Percentiles rank a stretch among this genome's conserved stretches.
phyloP scores from a whole-genome alignment of 106 monocot genomes.

The Allium sativum region DNA sequence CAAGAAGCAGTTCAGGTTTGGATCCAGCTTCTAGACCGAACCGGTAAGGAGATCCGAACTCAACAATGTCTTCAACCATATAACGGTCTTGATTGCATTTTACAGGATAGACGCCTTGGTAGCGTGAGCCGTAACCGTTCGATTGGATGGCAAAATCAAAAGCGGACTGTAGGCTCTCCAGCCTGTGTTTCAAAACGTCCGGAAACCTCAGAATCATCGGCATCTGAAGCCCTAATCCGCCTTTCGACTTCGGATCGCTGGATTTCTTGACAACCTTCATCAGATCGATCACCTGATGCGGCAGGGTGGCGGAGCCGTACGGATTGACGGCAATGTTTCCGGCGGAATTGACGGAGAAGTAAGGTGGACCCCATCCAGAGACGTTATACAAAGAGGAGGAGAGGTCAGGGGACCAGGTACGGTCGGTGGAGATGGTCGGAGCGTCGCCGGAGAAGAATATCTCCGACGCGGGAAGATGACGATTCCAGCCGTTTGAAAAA shows the following conservation, averaged over 20 bases:
- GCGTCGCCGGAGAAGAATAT: constrained; percentile 25
- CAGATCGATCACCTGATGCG: constrained; percentile 87
- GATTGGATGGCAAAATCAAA: constrained; percentile 75
- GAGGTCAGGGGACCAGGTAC: constrained; percentile 63
- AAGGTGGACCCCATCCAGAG: constrained; percentile 85
- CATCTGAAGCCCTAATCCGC: constrained; percentile 79
- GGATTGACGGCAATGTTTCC: constrained; percentile 73
- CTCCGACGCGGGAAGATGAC: constrained; percentile 46
- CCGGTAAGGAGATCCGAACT: constrained; percentile 54
- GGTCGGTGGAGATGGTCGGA: not conserved
- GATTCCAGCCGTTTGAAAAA: too few species aligned
- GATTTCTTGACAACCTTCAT: constrained; percentile 83
- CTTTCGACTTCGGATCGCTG: constrained; percentile 41
- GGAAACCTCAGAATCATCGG: constrained; percentile 86
- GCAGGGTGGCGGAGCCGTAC: constrained; percentile 48
- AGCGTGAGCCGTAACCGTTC: constrained; percentile 46
- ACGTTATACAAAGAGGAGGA: constrained; percentile 75
- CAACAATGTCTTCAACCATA: constrained; percentile 83
- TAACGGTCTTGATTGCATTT: constrained; percentile 92
- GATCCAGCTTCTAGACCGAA: constrained; percentile 98
- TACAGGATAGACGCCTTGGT: constrained; percentile 95
- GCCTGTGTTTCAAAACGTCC: constrained; percentile 69
- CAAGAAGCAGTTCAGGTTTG: constrained; percentile 92
- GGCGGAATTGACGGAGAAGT: constrained; percentile 65
- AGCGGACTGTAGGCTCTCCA: constrained; percentile 66